Evolutionary conservation across 345 rosid species (phyloP).

Genomic region (Heritiera fomes): DNA sequence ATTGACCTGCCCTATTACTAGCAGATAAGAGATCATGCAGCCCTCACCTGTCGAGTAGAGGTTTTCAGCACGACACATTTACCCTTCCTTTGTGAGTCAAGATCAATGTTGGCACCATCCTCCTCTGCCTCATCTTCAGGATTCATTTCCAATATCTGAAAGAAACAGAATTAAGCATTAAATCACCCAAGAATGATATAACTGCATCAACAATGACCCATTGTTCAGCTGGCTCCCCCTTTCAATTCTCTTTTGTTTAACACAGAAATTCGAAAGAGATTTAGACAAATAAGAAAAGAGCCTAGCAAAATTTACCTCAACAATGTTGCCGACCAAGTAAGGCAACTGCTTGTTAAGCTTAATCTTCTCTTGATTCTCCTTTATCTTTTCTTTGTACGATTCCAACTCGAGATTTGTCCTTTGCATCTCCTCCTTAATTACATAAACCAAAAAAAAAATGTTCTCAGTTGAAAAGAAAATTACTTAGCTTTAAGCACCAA

Average conservation of each 20-base stretch:
- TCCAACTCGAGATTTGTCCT: slow-evolving; percentile 83
- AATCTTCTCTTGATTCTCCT: slow-evolving; percentile 98
- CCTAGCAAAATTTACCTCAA: slow-evolving; percentile 57
- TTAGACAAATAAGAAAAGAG: neutral
- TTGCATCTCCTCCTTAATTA: slow-evolving; percentile 77
- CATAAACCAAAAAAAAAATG: neutral
- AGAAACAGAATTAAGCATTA: neutral
- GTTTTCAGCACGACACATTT: slow-evolving; percentile 98
- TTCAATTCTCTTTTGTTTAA: slow-evolving; percentile 5
- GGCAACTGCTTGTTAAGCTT: slow-evolving; percentile 99
- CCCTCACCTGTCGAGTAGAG: slow-evolving; percentile 88
- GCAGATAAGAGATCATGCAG: neutral
- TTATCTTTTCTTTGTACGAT: slow-evolving; percentile 89
- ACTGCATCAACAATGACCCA: neutral
- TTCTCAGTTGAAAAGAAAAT: neutral
- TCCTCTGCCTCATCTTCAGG: slow-evolving; percentile 99
- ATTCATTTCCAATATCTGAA: slow-evolving; percentile 92
- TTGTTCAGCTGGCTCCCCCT: neutral
- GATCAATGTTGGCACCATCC: slow-evolving; percentile 99
- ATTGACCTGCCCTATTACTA: neutral
- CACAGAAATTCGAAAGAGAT: neutral
- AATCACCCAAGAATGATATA: neutral
- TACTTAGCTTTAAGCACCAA: neutral
- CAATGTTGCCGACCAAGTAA: slow-evolving; percentile 97
- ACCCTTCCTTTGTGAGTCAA: slow-evolving; percentile 97